Percentiles rank a stretch among this genome's conserved stretches.
phyloP scores from a whole-genome alignment of 352 stramenopile genomes.

The Phytophthora sp. region DNA sequence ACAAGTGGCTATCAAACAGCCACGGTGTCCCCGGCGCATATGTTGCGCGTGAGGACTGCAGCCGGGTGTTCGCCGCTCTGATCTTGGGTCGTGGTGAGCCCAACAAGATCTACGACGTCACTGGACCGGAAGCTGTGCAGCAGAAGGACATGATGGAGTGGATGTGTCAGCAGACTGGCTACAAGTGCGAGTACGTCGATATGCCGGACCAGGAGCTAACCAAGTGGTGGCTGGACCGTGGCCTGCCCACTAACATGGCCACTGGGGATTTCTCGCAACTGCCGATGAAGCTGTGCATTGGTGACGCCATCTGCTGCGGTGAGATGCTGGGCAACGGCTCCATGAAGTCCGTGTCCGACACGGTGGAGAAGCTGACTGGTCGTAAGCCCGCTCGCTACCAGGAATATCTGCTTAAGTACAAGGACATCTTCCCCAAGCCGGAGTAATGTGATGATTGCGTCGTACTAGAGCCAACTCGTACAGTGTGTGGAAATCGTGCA shows the following conservation, averaged over 20 bases:
- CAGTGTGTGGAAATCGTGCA: no score
- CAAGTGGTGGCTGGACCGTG: conserved; percentile 33
- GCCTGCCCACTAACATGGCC: conserved; percentile 30
- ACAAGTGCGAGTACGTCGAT: conserved; percentile 36
- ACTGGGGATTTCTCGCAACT: conserved; percentile 35
- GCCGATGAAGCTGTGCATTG: conserved; percentile 42
- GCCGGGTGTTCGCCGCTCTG: conserved; percentile 24
- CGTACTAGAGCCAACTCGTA: neutral
- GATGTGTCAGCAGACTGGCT: conserved; percentile 35
- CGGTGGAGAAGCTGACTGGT: conserved; percentile 40
- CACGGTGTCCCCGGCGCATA: conserved; percentile 33
- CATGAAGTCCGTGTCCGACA: conserved; percentile 29
- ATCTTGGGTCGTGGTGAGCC: conserved; percentile 33
- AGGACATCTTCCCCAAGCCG: conserved; percentile 32
- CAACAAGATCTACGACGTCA: conserved; percentile 40
- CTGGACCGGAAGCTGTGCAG: conserved; percentile 20
- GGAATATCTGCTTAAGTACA: conserved; percentile 35
- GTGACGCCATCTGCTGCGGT: conserved; percentile 36
- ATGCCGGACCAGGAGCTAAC: conserved; percentile 38
- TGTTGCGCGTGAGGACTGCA: conserved; percentile 36
- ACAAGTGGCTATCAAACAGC: conserved; percentile 41
- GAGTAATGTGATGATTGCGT: conserved; percentile 2
- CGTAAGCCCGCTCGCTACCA: conserved; percentile 28
- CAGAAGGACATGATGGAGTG: conserved; percentile 34
- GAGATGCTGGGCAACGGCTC: conserved; percentile 33